Conservation (phyloP, 2,329 filamentous ascomycete genomes). For the Alternaria tenuissima region DNA sequence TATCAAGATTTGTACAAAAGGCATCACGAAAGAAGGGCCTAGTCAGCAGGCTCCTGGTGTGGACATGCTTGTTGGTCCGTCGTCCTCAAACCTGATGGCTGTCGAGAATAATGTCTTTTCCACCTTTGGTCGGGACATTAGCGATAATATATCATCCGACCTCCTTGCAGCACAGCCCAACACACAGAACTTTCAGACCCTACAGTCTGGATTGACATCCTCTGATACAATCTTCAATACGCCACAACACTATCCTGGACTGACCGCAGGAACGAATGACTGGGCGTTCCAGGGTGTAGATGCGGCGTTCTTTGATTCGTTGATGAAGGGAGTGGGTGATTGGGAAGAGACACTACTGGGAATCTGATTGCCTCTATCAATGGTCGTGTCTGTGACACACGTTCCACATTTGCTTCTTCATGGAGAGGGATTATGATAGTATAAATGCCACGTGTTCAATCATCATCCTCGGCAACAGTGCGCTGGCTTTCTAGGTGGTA, state of each 20-base stretch:
- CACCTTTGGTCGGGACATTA: neutral
- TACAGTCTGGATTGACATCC: neutral
- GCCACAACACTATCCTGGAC: constrained; percentile 10
- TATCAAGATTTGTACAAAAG: constrained; percentile 41
- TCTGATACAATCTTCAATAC: neutral
- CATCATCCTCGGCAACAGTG: neutral
- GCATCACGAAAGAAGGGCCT: constrained; percentile 8
- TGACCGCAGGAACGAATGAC: constrained; percentile 21
- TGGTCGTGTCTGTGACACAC: neutral
- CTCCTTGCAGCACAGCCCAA: neutral
- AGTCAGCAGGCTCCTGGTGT: neutral
- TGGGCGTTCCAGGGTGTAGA: constrained; percentile 34
- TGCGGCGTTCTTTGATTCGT: constrained; percentile 30
- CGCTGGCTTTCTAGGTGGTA: neutral
- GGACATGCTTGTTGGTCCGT: neutral
- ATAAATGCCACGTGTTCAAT: no score
- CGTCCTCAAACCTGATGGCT: neutral
- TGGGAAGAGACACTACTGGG: constrained; percentile 4
- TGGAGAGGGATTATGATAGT: no score
- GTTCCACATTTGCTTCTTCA: no score
- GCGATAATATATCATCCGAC: neutral
- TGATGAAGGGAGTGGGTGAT: constrained; percentile 21
- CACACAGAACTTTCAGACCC: neutral
- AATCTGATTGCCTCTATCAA: neutral
- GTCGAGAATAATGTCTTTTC: neutral